Percentiles rank a stretch among this genome's conserved stretches.
Evolutionary conservation across 2,329 filamentous ascomycete species (phyloP).

Genomic region (Calycina marina): DNA sequence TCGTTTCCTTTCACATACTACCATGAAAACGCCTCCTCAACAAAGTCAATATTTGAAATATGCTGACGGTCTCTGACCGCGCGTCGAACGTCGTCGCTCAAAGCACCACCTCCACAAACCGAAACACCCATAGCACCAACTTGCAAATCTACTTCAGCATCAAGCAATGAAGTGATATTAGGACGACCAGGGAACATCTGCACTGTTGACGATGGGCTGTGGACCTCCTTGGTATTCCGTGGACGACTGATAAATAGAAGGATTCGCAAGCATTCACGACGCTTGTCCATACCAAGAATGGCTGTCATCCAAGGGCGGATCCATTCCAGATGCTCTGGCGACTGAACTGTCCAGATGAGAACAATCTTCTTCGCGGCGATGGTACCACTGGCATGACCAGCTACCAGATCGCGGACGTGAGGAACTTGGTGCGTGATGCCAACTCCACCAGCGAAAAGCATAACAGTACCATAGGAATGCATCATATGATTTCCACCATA

Average conservation of each 20-base stretch:
- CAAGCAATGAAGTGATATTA: conserved; percentile 57
- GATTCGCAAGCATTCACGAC: conserved; percentile 60
- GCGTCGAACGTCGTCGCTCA: conserved; percentile 61
- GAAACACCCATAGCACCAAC: conserved; percentile 60
- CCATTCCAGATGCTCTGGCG: conserved; percentile 70
- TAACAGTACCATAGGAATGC: conserved; percentile 62
- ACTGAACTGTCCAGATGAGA: conserved; percentile 68
- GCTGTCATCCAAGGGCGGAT: conserved; percentile 74
- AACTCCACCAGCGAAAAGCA: conserved; percentile 68
- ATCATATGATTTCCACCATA: conserved; percentile 61
- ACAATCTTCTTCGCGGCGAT: conserved; percentile 58
- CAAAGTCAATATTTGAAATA: conserved; percentile 56
- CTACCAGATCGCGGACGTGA: conserved; percentile 58
- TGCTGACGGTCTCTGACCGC: conserved; percentile 52
- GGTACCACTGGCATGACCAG: conserved; percentile 52
- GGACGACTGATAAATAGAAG: conserved; percentile 66
- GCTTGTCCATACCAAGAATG: conserved; percentile 60
- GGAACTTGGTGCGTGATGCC: conserved; percentile 70
- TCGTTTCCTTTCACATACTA: conserved; percentile 19
- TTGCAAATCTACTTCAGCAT: conserved; percentile 60
- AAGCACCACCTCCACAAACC: conserved; percentile 59
- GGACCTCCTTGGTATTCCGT: conserved; percentile 64
- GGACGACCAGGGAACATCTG: conserved; percentile 75
- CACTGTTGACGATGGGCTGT: conserved; percentile 61
- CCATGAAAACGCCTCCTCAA: conserved; percentile 65